Base-by-base conservation (phyloP, 2,329 filamentous ascomycete species). In the Sphaceloma murrayae region DNA sequence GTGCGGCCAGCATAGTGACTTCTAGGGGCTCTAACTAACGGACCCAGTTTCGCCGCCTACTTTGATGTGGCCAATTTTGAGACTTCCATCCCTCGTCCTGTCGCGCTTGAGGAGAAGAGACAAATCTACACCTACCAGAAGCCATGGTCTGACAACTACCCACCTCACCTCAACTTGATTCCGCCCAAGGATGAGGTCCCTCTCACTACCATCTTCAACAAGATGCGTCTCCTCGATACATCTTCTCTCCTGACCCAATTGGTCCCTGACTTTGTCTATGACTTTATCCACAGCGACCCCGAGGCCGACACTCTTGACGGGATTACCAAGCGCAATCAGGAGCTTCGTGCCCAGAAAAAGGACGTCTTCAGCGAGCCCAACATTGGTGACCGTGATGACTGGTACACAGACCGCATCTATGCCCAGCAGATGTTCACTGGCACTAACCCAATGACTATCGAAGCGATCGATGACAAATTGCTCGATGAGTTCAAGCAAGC, bases 381-480 rank as follows among this genome's bases (percentile, higher is more conserved):
- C 39, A 52, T 60, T 31, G 58, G 57, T 11, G 52, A 57, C 34
- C 48, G 52, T 14, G 14, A 58, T 7, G 64, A 69, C 47, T 70
- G 66, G 66, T 69, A 56, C 51, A 58, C 58, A 11, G 67, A 70
- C 46, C 57, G 62, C 3, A 57, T 65, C 13, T 70, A 69, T 34
- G 67, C 66, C 2, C 61, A 69, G 31, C 67, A 69, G 53, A 60
- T 60, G 8, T 63, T 70, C 39, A 67, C 62, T 0, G 67, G 67
- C 3, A 59, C 60, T 26, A 69, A 69, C 50, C 67, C 67, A 1
- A 63, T 62, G 1, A 69, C 66, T 6, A 66, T 70, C 46, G 56
- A 47, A 39, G 43, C 47, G 14, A 61, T 62, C 1, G 56, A 58
- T 3, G 31, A 55, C 17, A 47, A 54, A 1, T 59, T 61, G 47